phyloP scores from a whole-genome alignment of 768 basidiomycete species.

The Punctularia strigosozonata region DNA sequence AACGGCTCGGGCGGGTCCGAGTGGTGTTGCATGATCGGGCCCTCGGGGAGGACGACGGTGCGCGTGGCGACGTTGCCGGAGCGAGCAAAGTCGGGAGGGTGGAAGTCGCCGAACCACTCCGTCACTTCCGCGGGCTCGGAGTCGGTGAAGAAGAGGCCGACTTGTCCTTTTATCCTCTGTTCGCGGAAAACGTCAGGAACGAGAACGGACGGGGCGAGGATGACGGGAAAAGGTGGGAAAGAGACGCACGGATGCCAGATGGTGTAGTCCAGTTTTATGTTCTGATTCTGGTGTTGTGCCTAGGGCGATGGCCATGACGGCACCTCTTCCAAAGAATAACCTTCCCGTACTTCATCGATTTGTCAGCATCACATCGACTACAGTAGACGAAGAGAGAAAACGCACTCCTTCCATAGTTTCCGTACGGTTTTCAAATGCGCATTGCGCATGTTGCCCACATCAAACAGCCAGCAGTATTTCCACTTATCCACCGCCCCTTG shows the following conservation, averaged over 20 bases:
- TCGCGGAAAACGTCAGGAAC: constrained; percentile 1
- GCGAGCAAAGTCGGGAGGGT: constrained; percentile 85
- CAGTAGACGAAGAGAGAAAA: constrained; percentile 5
- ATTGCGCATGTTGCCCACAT: constrained; percentile 93
- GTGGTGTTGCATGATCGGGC: constrained; percentile 74
- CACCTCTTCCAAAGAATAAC: constrained; percentile 77
- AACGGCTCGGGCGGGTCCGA: constrained; percentile 81
- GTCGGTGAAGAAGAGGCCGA: constrained; percentile 89
- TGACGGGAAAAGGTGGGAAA: background rate
- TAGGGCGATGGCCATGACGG: constrained; percentile 93
- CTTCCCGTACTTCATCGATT: constrained; percentile 55
- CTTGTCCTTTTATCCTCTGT: constrained; percentile 90
- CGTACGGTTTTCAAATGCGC: constrained; percentile 89
- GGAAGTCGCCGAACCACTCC: constrained; percentile 91
- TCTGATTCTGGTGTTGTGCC: constrained; percentile 84
- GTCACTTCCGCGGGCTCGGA: constrained; percentile 81
- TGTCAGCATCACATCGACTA: constrained; percentile 4
- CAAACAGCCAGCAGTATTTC: constrained; percentile 92
- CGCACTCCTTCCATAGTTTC: constrained; percentile 86
- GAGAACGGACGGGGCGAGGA: background rate
- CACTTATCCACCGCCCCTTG: constrained; percentile 81
- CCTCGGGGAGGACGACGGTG: constrained; percentile 66
- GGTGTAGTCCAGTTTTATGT: constrained; percentile 63
- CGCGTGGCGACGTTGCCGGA: constrained; percentile 70
- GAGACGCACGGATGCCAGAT: constrained; percentile 60